These are phyloP conservation scores for Starmerella apicola DNA, from an alignment of 805 yeast genomes.

Conservation along the genomic window DNA sequence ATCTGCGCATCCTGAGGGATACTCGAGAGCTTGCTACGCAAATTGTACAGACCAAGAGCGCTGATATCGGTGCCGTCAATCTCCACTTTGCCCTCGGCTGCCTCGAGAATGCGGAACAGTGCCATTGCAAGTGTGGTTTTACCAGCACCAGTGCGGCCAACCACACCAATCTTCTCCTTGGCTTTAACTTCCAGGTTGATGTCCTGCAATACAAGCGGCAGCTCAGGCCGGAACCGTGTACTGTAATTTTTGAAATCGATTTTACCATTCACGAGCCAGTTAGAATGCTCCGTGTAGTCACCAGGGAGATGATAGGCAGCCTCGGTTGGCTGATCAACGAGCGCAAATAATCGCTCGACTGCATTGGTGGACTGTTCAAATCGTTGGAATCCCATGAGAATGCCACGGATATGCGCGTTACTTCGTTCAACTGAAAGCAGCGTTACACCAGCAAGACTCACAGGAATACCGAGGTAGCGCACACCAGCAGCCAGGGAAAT, in stretches of 20 bases:
- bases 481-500: conserved; percentile 51
- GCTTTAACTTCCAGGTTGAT: conserved; percentile 65
- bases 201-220: conserved; percentile 70
- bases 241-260: conserved; percentile 59
- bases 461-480: conserved; percentile 49
- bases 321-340: conserved; percentile 64
- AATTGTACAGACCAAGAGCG: conserved; percentile 42
- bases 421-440: background rate
- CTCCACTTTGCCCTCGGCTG: conserved; percentile 39
- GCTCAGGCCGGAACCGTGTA: conserved; percentile 69
- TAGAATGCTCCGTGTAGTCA: conserved; percentile 37
- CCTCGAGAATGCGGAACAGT: conserved; percentile 48
- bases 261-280: conserved; percentile 69
- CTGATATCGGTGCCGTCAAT: conserved; percentile 50
- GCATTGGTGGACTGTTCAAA: conserved; percentile 28
- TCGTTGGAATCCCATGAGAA: conserved; percentile 1
- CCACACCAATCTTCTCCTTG: conserved; percentile 73
- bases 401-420: background rate
- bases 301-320: conserved; percentile 56
- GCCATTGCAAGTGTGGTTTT: conserved; percentile 88
- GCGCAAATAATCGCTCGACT: conserved; percentile 46
- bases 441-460: conserved; percentile 73
- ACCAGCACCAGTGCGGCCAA: conserved; percentile 96
- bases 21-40: conserved; percentile 48
- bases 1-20: conserved; percentile 71